Evolutionary conservation across 2,329 filamentous ascomycete genomes (phyloP).

Genomic region (Didymella sp.): DNA sequence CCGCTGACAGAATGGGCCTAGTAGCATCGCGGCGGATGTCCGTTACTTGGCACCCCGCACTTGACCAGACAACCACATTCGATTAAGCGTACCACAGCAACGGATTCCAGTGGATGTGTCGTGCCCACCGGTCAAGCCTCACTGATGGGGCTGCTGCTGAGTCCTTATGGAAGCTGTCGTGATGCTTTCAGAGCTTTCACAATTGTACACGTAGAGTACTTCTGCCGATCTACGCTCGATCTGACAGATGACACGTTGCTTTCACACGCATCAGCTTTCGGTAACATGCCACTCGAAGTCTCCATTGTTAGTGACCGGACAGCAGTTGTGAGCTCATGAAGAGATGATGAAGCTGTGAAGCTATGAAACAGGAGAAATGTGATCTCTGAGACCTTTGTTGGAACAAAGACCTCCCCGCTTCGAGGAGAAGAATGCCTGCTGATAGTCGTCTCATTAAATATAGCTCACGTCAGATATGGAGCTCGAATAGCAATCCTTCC

Average conservation of each 20-base stretch:
- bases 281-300: not conserved
- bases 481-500: not conserved
- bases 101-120: constrained; percentile 14
- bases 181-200: not conserved
- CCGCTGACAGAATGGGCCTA: not conserved
- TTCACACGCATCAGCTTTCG: not conserved
- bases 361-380: not conserved
- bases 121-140: constrained; percentile 7
- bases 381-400: not conserved
- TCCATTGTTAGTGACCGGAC: not conserved
- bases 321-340: not conserved
- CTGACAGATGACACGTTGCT: constrained; percentile 6
- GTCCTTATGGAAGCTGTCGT: not conserved
- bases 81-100: constrained; percentile 18
- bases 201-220: not conserved
- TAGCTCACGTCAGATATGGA: constrained; percentile 4
- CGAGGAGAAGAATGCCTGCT: not conserved
- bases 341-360: not conserved
- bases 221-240: not conserved
- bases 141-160: not conserved
- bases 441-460: not conserved
- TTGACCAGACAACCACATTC: constrained; percentile 14
- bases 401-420: not conserved
- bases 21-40: not conserved
- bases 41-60: constrained; percentile 17